A percentile compares a stretch with the other conserved stretches of the same genome.
These are phyloP conservation scores for Sarcomyxa edulis DNA, from an alignment of 768 basidiomycete genomes.

Conservation along the genomic window DNA sequence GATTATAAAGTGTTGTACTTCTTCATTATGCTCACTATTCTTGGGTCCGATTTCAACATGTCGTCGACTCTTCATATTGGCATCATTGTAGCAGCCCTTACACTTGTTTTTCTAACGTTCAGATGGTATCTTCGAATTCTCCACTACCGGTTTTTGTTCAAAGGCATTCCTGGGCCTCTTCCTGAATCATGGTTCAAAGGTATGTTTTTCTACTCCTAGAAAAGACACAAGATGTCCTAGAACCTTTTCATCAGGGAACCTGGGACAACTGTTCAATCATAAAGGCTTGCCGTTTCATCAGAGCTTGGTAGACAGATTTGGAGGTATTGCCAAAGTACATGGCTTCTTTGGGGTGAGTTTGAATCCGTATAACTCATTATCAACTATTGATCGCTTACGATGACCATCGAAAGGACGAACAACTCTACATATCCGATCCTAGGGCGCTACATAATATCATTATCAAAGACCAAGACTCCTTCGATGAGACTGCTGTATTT, in stretches of 20 bases:
- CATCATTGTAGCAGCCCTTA: no score
- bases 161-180: constrained; percentile 28
- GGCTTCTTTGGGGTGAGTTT: constrained; percentile 41
- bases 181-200: constrained; percentile 29
- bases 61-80: no score
- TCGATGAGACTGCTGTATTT: constrained; percentile 40
- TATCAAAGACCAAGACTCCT: constrained; percentile 41
- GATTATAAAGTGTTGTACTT: no score
- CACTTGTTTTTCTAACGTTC: no score
- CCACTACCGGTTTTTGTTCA: no score
- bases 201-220: constrained; percentile 3
- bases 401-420: constrained; percentile 30
- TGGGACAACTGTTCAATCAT: constrained; percentile 35
- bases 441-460: constrained; percentile 42
- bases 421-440: constrained; percentile 46
- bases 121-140: no score
- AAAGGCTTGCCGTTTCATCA: constrained; percentile 39
- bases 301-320: constrained; percentile 30
- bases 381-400: background rate
- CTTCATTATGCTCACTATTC: no score
- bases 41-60: no score
- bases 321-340: constrained; percentile 38
- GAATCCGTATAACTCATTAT: background rate
- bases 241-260: constrained; percentile 25
- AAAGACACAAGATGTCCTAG: background rate